These are phyloP conservation scores for Ceratobasidium sp. DNA, from an alignment of 1,284 basidiomycete species.

Conservation along the genomic window DNA sequence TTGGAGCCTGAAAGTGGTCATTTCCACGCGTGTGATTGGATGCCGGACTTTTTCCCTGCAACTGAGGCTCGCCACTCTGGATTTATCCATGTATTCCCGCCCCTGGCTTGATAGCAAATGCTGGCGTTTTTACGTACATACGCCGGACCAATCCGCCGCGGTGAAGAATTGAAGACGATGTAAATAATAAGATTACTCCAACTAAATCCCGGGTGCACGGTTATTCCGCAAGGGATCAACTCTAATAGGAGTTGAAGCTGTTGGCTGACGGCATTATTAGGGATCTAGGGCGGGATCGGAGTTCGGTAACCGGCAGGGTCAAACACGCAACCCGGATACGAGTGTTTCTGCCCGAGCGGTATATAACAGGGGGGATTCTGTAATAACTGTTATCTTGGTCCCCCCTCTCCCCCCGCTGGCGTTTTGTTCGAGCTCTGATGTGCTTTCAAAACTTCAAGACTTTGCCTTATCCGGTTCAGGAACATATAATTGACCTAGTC, in stretches of 20 bases:
- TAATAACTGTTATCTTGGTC: background rate
- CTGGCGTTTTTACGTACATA: too few relatives aligned
- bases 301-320: background rate
- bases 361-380: background rate
- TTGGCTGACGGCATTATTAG: background rate
- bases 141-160: too few relatives aligned
- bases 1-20: too few relatives aligned
- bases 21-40: too few relatives aligned
- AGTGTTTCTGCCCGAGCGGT: background rate
- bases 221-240: background rate
- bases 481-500: slow-evolving; percentile 8
- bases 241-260: too few relatives aligned
- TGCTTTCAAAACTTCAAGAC: background rate
- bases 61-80: too few relatives aligned
- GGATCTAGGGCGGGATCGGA: background rate
- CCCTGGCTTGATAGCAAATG: background rate
- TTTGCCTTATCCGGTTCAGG: slow-evolving; percentile 20
- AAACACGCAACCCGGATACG: background rate
- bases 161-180: too few relatives aligned
- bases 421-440: background rate
- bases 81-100: too few relatives aligned
- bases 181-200: too few relatives aligned
- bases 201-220: too few relatives aligned
- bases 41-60: too few relatives aligned
- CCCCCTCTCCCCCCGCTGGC: background rate